Percentiles rank a stretch among this genome's conserved stretches.
These are phyloP conservation scores for Gaillardinia entomophila DNA, from an alignment of 805 yeast species.

Conservation along the genomic window DNA sequence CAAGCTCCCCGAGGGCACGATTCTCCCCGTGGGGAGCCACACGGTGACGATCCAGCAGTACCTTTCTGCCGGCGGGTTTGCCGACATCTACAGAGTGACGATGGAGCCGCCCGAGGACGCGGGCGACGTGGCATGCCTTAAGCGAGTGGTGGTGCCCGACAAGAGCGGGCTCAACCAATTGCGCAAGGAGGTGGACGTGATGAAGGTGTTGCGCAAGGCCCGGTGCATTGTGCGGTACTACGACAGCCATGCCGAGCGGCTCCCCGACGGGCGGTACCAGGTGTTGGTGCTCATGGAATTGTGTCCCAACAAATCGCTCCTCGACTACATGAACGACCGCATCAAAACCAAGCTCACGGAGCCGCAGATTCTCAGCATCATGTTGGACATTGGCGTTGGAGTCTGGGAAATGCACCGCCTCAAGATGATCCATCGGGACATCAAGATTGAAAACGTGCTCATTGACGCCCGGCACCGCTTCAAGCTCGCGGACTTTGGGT, in stretches of 20 bases:
- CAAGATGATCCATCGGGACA: conserved; percentile 82
- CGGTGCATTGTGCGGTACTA: conserved; percentile 61
- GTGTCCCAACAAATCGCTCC: conserved; percentile 79
- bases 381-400: conserved; percentile 76
- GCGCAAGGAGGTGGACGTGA: conserved; percentile 73
- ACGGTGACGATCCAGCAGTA: conserved; percentile 14
- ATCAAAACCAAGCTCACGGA: conserved; percentile 74
- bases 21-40: conserved; percentile 12
- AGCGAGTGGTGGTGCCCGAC: conserved; percentile 68
- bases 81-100: conserved; percentile 66
- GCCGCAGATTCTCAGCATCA: conserved; percentile 71
- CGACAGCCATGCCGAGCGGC: conserved; percentile 71
- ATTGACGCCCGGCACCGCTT: conserved; percentile 52
- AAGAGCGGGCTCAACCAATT: conserved; percentile 60
- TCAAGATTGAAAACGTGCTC: conserved; percentile 76
- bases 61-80: conserved; percentile 63
- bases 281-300: conserved; percentile 90
- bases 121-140: conserved; percentile 57
- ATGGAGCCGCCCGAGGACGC: conserved; percentile 43
- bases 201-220: conserved; percentile 56
- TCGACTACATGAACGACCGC: conserved; percentile 87
- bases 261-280: conserved; percentile 57
- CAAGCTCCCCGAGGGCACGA: conserved; percentile 9
- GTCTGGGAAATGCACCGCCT: conserved; percentile 79
- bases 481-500: conserved; percentile 81